Percentiles rank a stretch among this genome's conserved stretches.
These are phyloP conservation scores for Ogataea ganodermae DNA, from an alignment of 805 yeast species.

Conservation along the genomic window DNA sequence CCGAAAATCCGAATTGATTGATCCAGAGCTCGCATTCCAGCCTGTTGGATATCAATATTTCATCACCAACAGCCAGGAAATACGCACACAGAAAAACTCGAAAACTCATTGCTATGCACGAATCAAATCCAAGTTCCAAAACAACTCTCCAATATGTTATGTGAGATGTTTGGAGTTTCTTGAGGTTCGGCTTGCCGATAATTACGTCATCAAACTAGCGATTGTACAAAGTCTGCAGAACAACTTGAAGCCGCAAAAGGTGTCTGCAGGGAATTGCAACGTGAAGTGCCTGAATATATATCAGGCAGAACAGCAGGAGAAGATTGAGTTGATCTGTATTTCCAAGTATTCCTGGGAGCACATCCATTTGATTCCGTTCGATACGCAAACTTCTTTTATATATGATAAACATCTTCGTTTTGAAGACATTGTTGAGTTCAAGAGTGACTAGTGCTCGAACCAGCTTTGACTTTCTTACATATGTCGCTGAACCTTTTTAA, in stretches of 20 bases:
- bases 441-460: not conserved
- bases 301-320: slow-evolving; percentile 1
- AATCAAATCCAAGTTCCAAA: slow-evolving; percentile 11
- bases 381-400: slow-evolving; percentile 10
- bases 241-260: slow-evolving; percentile 9
- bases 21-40: slow-evolving; percentile 10
- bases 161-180: slow-evolving; percentile 18
- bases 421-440: slow-evolving; percentile 14
- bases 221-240: slow-evolving; percentile 13
- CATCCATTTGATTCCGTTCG: slow-evolving; percentile 16
- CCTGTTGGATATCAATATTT: slow-evolving; percentile 8
- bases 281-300: slow-evolving; percentile 12
- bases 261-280: slow-evolving; percentile 4
- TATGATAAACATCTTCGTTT: slow-evolving; percentile 15
- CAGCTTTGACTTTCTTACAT: not conserved
- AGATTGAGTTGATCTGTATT: slow-evolving; percentile 11
- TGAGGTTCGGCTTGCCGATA: slow-evolving; percentile 11
- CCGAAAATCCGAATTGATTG: slow-evolving; percentile 7
- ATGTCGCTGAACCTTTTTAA: too few species aligned
- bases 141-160: slow-evolving; percentile 8
- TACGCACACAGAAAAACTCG: slow-evolving; percentile 5
- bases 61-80: slow-evolving; percentile 10
- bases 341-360: slow-evolving; percentile 17
- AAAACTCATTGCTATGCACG: slow-evolving; percentile 14
- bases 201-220: slow-evolving; percentile 13